Base-by-base conservation (phyloP, 106 monocot genomes). In the Allium fistulosum region DNA sequence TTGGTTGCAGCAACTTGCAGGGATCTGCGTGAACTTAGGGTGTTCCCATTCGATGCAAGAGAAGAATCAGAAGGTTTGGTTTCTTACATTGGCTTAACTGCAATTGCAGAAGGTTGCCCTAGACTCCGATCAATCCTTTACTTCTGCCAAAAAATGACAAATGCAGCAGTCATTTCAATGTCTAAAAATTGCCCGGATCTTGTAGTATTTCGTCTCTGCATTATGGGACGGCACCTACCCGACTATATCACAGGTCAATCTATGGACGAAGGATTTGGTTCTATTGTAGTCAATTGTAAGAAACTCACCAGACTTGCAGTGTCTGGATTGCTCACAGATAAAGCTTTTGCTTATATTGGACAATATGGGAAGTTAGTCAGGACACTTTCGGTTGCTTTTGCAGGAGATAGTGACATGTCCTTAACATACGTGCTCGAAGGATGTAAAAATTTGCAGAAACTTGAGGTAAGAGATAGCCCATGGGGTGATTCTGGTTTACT, bases 201-300 rank as follows among this genome's bases (percentile, higher is more conserved):
- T 2, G 72, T 73, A 15, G 82, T 87, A 2, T 94, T 94, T 28
- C 87, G 94, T 9, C 85, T 94, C 28, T 94, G 94, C 62, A 94
- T 94, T 46, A 94, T 94, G 87, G 90, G 84, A 5, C 84, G 84
- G 4, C 84, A 65, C 56, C 75, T 68, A 17, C 90, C 90, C 0
- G 94, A 94, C 57, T 78, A 83, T 37, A 46, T 74, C 15, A 94
- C 94, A 0, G 71, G 82, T 7, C 78, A 87, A 52, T 74, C 94
- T 4, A 94, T 94, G 94, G 94, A 94, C 48, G 87, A 84, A 50
- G 94, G 87, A 7, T 94, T 94, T 66, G 90, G 94, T 0, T 87
- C 90, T 15, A 90, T 94, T 13, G 94, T 94, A 1, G 80, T 69
- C 84, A 90, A 90, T 62, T 94, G 94, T 79, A 90, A 78, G 72